A percentile compares a stretch with the other conserved stretches of the same genome.
These are phyloP conservation scores for Hanseniaspora nectarophila DNA, from an alignment of 805 yeast genomes.

Conservation along the genomic window DNA sequence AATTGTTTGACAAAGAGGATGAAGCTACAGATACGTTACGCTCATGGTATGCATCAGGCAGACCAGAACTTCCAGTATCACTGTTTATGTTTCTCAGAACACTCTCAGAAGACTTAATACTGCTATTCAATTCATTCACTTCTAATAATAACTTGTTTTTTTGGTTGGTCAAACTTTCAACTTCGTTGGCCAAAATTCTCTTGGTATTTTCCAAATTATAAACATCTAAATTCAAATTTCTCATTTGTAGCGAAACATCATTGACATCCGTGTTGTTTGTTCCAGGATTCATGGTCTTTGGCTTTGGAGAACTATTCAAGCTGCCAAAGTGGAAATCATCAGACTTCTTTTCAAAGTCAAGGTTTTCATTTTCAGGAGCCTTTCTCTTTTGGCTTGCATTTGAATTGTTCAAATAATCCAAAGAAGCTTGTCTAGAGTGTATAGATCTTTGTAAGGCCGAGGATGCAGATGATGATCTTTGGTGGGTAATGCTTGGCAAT, in stretches of 20 bases:
- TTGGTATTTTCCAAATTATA: conserved; percentile 34
- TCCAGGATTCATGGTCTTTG: background rate
- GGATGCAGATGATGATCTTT: conserved; percentile 6
- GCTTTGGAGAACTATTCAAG: background rate
- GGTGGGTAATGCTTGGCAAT: background rate
- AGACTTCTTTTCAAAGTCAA: conserved; percentile 1
- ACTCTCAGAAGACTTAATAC: conserved; percentile 20
- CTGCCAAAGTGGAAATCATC: conserved; percentile 16
- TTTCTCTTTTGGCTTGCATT: background rate
- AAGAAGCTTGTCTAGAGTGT: conserved; percentile 10
- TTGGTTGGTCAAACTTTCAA: conserved; percentile 38
- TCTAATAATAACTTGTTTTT: conserved; percentile 40
- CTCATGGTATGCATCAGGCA: background rate
- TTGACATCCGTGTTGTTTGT: conserved; percentile 19
- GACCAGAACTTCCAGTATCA: background rate
- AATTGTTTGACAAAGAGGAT: background rate
- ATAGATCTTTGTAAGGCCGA: conserved; percentile 12
- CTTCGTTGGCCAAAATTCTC: conserved; percentile 37
- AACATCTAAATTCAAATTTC: conserved; percentile 34
- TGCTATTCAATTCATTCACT: conserved; percentile 27
- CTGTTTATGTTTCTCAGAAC: background rate
- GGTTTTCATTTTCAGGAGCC: background rate
- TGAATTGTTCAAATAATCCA: conserved; percentile 8
- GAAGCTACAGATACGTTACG: conserved; percentile 2
- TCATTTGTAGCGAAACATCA: conserved; percentile 29